A percentile compares a stretch with the other conserved stretches of the same genome.
These are phyloP conservation scores for Fusarium mundagurra DNA, from an alignment of 2,329 filamentous ascomycete genomes.

Conservation along the genomic window DNA sequence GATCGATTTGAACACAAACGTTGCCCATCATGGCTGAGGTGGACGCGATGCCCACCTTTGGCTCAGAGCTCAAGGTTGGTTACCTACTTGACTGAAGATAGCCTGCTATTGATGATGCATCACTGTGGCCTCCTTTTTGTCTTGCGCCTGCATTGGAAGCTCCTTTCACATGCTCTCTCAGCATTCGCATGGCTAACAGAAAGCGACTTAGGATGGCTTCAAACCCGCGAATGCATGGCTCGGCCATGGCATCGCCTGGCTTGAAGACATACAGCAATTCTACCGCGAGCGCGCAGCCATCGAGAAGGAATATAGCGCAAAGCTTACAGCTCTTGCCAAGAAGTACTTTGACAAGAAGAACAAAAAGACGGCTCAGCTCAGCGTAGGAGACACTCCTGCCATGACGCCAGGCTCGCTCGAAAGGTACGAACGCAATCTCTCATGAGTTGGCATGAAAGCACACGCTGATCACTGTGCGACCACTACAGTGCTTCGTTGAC, in stretches of 20 bases:
- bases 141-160: slow-evolving; percentile 21
- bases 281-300: slow-evolving; percentile 94
- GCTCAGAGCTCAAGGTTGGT: slow-evolving; percentile 89
- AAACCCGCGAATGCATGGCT: slow-evolving; percentile 95
- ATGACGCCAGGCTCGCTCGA: slow-evolving; percentile 97
- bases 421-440: slow-evolving; percentile 60
- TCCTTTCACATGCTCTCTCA: slow-evolving; percentile 1
- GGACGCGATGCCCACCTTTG: slow-evolving; percentile 86
- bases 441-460: neutral
- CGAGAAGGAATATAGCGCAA: slow-evolving; percentile 95
- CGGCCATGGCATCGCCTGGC: slow-evolving; percentile 87
- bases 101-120: neutral
- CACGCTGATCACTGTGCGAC: slow-evolving; percentile 37
- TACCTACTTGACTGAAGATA: neutral
- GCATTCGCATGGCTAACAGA: slow-evolving; percentile 9
- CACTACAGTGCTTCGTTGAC: slow-evolving; percentile 83
- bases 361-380: slow-evolving; percentile 85
- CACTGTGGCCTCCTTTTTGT: neutral
- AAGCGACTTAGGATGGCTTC: slow-evolving; percentile 84
- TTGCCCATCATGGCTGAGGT: slow-evolving; percentile 76
- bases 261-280: slow-evolving; percentile 96
- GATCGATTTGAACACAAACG: slow-evolving; percentile 28
- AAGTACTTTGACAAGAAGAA: slow-evolving; percentile 98
- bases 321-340: slow-evolving; percentile 86
- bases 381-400: slow-evolving; percentile 90